These are phyloP conservation scores for Angomonas desouzai DNA, from an alignment of 208 protist species.

Conservation along the genomic window DNA sequence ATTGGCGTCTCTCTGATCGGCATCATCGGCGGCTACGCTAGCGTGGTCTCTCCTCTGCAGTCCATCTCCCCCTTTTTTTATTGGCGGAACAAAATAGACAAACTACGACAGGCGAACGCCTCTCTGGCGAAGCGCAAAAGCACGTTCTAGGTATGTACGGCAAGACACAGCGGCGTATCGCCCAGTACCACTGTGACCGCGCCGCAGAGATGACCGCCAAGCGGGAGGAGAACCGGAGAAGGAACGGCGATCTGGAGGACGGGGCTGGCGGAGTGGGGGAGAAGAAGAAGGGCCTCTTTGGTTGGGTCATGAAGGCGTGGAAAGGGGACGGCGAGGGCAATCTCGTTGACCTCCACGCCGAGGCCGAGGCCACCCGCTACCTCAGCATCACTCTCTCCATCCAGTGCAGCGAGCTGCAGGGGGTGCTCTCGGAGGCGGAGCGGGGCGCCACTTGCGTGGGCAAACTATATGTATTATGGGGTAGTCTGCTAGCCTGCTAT, in stretches of 20 bases:
- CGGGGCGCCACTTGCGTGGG: slow-evolving; percentile 44
- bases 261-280: background rate
- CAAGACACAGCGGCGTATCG: slow-evolving; percentile 42
- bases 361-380: slow-evolving; percentile 42
- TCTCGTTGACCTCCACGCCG: slow-evolving; percentile 31
- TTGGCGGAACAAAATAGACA: slow-evolving; percentile 29
- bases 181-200: slow-evolving; percentile 30
- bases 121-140: slow-evolving; percentile 49
- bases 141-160: slow-evolving; percentile 52
- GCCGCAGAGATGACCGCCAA: background rate
- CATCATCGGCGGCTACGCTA: slow-evolving; percentile 69
- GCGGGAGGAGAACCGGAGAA: background rate
- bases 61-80: slow-evolving; percentile 38
- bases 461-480: slow-evolving; percentile 37
- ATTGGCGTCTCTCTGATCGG: slow-evolving; percentile 60
- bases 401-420: slow-evolving; percentile 55
- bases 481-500: slow-evolving; percentile 51
- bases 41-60: slow-evolving; percentile 47
- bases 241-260: background rate
- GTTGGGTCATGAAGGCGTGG: slow-evolving; percentile 12
- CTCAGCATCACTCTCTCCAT: slow-evolving; percentile 67
- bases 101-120: slow-evolving; percentile 23
- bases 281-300: slow-evolving; percentile 1
- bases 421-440: slow-evolving; percentile 43
- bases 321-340: slow-evolving; percentile 9